Base-by-base conservation (phyloP, 495 filamentous ascomycete species). In the Penicillium cataractarum region DNA sequence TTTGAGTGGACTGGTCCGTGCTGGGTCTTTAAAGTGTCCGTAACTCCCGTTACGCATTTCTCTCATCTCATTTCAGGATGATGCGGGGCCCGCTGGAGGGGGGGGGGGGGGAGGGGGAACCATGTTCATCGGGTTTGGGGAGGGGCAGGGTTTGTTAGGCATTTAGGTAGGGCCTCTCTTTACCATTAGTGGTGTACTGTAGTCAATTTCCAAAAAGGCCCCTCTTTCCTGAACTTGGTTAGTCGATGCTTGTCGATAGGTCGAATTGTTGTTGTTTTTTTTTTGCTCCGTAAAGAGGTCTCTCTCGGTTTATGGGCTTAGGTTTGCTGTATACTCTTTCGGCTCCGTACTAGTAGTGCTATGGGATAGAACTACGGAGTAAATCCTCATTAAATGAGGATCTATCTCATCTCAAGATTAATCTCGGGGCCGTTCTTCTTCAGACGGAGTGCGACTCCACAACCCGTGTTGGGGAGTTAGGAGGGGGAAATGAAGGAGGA, bases 1-100 rank as follows among this genome's bases (percentile, higher is more conserved):
- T 37, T 59, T n/a, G n/a, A n/a, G 57, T 64, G 48, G n/a, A 57
- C 58, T 68, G 66, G 66, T 53, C 66, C 57, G 60, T 65, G 66
- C 63, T 59, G 57, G 21, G 57, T 12, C 46, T 63, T 68, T 65
- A 62, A 68, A 62, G 55, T 68, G 62, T 29, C 48, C 24, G 48
- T 24, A 50, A 13, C n/a, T n/a, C 33, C 54, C 39, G 58, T 68
- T 68, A 60, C 65, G 62, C 55, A 61, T 56, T 35, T n/a, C n/a
- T n/a, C 63, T 69, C 66, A 68, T 66, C 57, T 72, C 67, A 65
- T 66, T 69, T 65, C 58, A 72, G 67, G 70, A 65, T 66, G 67
- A 65, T 65, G 67, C 66, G 65, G 60, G 67, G 66, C 58, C 35
- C 48, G 26, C 32, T 50, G 24, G 17, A 12, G 33, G 10, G 17